Evolutionary conservation across 371 early-diverging fungal genomes (phyloP), one percentile per base, ranked within the genome.

Genomic region (Syncephalastrum racemosum): DNA sequence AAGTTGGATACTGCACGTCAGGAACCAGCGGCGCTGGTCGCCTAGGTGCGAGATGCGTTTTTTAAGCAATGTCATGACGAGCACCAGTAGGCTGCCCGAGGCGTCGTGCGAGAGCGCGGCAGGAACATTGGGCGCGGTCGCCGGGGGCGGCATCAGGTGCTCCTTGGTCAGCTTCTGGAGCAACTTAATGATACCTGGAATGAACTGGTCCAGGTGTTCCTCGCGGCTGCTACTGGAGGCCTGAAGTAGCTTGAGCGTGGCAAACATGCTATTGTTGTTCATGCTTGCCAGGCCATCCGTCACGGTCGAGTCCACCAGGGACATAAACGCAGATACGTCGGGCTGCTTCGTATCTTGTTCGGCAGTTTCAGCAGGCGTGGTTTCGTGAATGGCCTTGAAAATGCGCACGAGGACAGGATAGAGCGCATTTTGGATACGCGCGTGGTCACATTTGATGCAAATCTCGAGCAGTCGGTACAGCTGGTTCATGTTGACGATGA

Each of bases 11-110:
- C 97, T 67, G n/a, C 85, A 84, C 3, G 86, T 86, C 52, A 97
- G 68, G 70, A 91, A 94, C 75, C 86, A 80, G 54, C 91, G 89
- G 14, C 99, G 87, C 44, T 90, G 89, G 53, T 98, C 99, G 31
- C 89, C 95, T 40, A 96, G 77, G 36, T 87, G 79, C 1, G 90
- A 81, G 4, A 93, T 85, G 19, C 92, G 82, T 43, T 77, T 77
- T 51, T 91, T 92, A 20, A 97, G 72, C 23, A 96, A 66, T 23
- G 85, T 75, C 4, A 97, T 67, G 7, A 90, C 79, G 59, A 88
- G 71, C 43, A 89, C 79, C 41, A 91, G 59, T 24, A 87, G 54
- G 40, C 83, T 87, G 15, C 82, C 80, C 19, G 82, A 75, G 1
- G 86, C 79, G 50, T 87, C 88, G 22, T 56, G 56, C 2, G 41